These are phyloP conservation scores for Noccaea bulbosa DNA, from an alignment of 345 rosid genomes.

Conservation along the genomic window DNA sequence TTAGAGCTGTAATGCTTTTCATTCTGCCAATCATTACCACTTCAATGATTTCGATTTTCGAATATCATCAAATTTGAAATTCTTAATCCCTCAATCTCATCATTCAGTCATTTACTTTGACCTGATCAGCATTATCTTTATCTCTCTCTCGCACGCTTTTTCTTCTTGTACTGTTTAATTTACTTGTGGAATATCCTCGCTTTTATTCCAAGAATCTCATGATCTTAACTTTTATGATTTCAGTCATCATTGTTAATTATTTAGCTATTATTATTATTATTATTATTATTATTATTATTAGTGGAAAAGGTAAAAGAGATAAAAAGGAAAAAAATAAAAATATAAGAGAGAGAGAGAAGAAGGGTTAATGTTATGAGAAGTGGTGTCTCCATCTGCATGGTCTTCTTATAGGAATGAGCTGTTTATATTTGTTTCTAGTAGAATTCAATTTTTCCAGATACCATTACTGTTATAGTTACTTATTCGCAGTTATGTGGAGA, in stretches of 20 bases:
- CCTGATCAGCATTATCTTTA: conserved; percentile 24
- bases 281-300: conserved; percentile 11
- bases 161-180: background rate
- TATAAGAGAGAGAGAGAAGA: background rate
- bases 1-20: conserved; percentile 34
- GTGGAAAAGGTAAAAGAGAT: background rate
- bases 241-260: conserved; percentile 14
- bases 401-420: conserved; percentile 38
- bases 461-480: background rate
- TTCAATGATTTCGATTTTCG: conserved; percentile 36
- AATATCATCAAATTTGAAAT: conserved; percentile 29
- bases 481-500: background rate
- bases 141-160: conserved; percentile 15
- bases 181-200: conserved; percentile 13
- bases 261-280: conserved; percentile 20
- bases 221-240: background rate
- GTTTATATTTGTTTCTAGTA: conserved; percentile 43
- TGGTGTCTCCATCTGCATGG: conserved; percentile 41
- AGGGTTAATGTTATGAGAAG: conserved; percentile 27
- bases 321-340: too few relatives aligned
- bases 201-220: background rate
- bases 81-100: conserved; percentile 35
- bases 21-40: conserved; percentile 40
- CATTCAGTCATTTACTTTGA: conserved; percentile 38
- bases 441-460: background rate